A percentile compares a stretch with the other conserved stretches of the same genome.
Evolutionary conservation across 2,329 filamentous ascomycete species (phyloP).

Genomic region (Phaeosphaeria sp.): DNA sequence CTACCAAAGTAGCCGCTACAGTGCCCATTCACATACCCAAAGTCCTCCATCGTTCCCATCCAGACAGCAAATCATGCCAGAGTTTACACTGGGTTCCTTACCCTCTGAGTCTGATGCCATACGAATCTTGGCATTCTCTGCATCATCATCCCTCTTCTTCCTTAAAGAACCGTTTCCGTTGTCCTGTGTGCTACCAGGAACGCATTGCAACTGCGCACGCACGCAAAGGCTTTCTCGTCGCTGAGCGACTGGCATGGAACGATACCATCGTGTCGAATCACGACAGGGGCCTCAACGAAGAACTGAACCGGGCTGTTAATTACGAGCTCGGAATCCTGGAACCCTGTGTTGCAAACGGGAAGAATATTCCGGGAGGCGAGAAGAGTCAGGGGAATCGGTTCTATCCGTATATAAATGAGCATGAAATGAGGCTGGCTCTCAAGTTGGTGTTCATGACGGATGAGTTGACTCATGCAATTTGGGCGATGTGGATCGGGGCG

Average conservation of each 20-base stretch:
- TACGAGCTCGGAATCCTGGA: slow-evolving; percentile 34
- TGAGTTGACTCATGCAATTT: slow-evolving; percentile 23
- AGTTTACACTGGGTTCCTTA: slow-evolving; percentile 34
- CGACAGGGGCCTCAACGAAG: slow-evolving; percentile 31
- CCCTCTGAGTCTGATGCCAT: slow-evolving; percentile 31
- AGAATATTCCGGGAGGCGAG: slow-evolving; percentile 28
- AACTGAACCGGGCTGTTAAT: slow-evolving; percentile 35
- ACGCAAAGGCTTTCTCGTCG: slow-evolving; percentile 38
- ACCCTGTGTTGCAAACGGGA: slow-evolving; percentile 25
- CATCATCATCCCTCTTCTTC: slow-evolving; percentile 16
- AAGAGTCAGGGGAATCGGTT: slow-evolving; percentile 23
- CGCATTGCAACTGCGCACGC: slow-evolving; percentile 24
- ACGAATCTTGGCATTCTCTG: slow-evolving; percentile 30
- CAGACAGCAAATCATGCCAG: slow-evolving; percentile 24
- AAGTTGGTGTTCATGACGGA: slow-evolving; percentile 25
- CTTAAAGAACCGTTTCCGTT: slow-evolving; percentile 15
- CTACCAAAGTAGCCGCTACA: not conserved
- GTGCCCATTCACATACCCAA: not conserved
- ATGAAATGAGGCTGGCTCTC: slow-evolving; percentile 32
- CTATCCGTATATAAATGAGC: slow-evolving; percentile 34
- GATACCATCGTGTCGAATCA: slow-evolving; percentile 16
- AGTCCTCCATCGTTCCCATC: slow-evolving; percentile 25
- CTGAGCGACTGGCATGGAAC: slow-evolving; percentile 34
- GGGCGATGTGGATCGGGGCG: slow-evolving; percentile 27
- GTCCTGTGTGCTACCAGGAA: slow-evolving; percentile 20